Conservation (phyloP, 2,329 filamentous ascomycete species). For the Hypomyces perniciosus region DNA sequence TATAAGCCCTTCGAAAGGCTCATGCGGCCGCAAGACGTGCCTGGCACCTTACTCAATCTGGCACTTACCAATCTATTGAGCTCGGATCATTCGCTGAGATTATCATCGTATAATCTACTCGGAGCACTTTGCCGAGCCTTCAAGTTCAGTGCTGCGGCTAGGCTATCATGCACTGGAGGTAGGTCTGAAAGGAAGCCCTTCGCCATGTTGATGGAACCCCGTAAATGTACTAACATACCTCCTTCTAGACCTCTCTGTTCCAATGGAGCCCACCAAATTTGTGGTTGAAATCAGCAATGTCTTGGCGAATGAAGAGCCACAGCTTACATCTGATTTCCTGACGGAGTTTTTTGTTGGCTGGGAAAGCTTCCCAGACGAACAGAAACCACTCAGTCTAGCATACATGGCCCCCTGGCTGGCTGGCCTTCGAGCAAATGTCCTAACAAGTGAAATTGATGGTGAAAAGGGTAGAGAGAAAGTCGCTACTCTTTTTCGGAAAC, state of each 20-base stretch:
- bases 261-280: constrained; percentile 56
- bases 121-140: constrained; percentile 62
- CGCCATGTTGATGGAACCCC: background rate
- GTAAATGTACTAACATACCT: constrained; percentile 1
- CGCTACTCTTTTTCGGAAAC: constrained; percentile 56
- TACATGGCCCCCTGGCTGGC: constrained; percentile 67
- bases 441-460: constrained; percentile 54
- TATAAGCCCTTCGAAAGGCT: constrained; percentile 59
- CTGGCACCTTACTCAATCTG: constrained; percentile 62
- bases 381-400: constrained; percentile 59
- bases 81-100: constrained; percentile 51
- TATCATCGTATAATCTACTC: constrained; percentile 62
- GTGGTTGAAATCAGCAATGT: constrained; percentile 61
- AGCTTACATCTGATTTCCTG: constrained; percentile 62
- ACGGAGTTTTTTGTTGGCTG: constrained; percentile 70
- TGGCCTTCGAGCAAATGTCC: constrained; percentile 52
- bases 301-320: constrained; percentile 57
- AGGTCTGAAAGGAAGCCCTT: constrained; percentile 13
- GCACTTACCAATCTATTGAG: constrained; percentile 62
- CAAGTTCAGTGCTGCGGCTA: constrained; percentile 57
- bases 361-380: constrained; percentile 62
- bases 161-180: constrained; percentile 58
- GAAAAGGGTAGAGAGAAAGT: constrained; percentile 63
- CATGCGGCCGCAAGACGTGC: constrained; percentile 64
- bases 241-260: constrained; percentile 52